phyloP scores from a whole-genome alignment of 306 rosid genomes.

The Trichosanthes truncata region DNA sequence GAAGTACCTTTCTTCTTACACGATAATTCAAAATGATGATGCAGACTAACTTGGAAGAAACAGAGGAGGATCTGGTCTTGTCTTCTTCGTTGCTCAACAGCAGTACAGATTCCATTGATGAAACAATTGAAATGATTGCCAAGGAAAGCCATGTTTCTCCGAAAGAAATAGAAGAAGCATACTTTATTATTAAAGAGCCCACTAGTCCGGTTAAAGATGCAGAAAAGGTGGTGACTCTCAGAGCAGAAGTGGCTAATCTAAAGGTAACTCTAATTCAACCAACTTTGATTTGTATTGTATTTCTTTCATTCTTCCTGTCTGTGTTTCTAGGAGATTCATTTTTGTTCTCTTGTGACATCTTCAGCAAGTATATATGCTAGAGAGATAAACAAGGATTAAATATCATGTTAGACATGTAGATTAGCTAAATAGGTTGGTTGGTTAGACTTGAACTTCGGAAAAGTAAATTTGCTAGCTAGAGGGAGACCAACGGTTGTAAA shows the following conservation, averaged over 20 bases:
- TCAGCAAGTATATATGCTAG: neutral
- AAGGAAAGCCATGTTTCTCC: slow-evolving; percentile 31
- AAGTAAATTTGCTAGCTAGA: neutral
- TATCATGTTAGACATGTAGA: neutral
- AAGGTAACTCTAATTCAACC: slow-evolving; percentile 36
- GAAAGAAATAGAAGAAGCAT: slow-evolving; percentile 32
- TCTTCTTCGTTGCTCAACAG: slow-evolving; percentile 6
- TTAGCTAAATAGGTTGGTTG: neutral
- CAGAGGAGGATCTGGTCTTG: slow-evolving; percentile 11
- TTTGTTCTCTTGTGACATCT: neutral
- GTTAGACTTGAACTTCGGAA: neutral
- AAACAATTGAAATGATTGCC: slow-evolving; percentile 27
- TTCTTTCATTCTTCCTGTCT: neutral
- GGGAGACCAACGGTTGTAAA: neutral
- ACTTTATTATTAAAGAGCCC: slow-evolving; percentile 26
- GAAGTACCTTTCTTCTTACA: neutral
- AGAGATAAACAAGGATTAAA: neutral
- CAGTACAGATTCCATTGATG: slow-evolving; percentile 10
- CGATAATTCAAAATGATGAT: neutral
- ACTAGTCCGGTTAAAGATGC: slow-evolving; percentile 25
- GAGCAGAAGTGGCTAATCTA: slow-evolving; percentile 38
- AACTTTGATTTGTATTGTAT: neutral
- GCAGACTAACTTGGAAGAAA: slow-evolving; percentile 22
- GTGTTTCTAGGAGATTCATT: neutral
- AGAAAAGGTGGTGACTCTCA: slow-evolving; percentile 38